phyloP scores from a whole-genome alignment of 345 rosid species.

The Excoecaria cochinchinensis region DNA sequence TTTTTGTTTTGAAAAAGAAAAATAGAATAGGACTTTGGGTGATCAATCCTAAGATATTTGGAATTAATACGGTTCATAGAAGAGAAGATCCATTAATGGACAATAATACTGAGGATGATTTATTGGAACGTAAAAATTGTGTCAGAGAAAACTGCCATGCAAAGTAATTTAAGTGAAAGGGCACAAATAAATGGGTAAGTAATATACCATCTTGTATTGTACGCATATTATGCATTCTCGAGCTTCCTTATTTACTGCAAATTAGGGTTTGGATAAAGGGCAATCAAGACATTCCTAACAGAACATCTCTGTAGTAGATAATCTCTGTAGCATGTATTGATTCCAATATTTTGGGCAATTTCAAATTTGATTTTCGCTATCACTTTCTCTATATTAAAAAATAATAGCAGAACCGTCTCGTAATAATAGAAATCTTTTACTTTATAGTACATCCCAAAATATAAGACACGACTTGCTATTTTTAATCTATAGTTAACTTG shows the following conservation, averaged over 20 bases:
- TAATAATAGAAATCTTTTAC: too few species aligned
- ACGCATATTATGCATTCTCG: not conserved
- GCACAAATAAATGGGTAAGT: not conserved
- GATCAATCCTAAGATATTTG: not conserved
- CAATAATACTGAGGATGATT: not conserved
- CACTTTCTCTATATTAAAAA: too few species aligned
- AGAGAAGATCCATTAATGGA: not conserved
- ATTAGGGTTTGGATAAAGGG: not conserved
- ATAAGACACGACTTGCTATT: too few species aligned
- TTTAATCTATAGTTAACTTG: too few species aligned
- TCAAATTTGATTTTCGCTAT: too few species aligned
- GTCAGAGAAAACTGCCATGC: not conserved
- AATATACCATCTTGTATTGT: constrained; percentile 5
- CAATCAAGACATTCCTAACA: too few species aligned
- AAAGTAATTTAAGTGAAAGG: not conserved
- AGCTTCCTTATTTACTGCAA: constrained; percentile 13
- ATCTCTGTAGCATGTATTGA: too few species aligned
- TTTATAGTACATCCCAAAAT: too few species aligned
- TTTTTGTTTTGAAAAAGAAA: not conserved
- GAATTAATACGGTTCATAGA: not conserved
- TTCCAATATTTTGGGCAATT: too few species aligned
- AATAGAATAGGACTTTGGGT: not conserved
- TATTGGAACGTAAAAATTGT: constrained; percentile 10
- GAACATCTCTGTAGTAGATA: too few species aligned
- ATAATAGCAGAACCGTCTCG: too few species aligned